These are phyloP conservation scores for Suhomyces chickasaworum DNA, from an alignment of 1,139 yeast genomes.

Conservation along the genomic window DNA sequence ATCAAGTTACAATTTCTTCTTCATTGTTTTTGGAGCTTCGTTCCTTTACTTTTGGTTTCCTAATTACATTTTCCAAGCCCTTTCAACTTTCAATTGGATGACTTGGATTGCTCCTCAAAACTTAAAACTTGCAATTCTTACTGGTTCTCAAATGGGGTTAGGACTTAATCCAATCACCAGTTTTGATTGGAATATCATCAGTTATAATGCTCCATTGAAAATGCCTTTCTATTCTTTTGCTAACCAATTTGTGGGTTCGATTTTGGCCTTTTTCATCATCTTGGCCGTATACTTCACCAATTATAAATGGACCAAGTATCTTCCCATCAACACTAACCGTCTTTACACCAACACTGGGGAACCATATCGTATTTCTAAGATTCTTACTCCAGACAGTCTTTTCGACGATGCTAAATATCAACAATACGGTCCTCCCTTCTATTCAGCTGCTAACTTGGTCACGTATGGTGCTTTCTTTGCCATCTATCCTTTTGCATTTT, in stretches of 20 bases:
- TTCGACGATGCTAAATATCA: slow-evolving; percentile 22
- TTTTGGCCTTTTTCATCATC: slow-evolving; percentile 36
- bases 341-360: slow-evolving; percentile 21
- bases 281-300: slow-evolving; percentile 31
- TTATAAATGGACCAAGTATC: slow-evolving; percentile 20
- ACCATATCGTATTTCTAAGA: slow-evolving; percentile 16
- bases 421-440: slow-evolving; percentile 45
- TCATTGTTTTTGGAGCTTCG: slow-evolving; percentile 15
- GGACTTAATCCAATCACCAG: slow-evolving; percentile 25
- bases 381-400: slow-evolving; percentile 17
- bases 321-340: slow-evolving; percentile 21
- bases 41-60: slow-evolving; percentile 25
- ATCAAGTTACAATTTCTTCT: slow-evolving; percentile 21
- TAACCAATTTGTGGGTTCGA: slow-evolving; percentile 38
- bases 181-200: slow-evolving; percentile 22
- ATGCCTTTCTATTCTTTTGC: slow-evolving; percentile 35
- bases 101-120: slow-evolving; percentile 25
- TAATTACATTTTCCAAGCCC: slow-evolving; percentile 20
- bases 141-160: slow-evolving; percentile 20
- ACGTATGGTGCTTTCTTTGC: slow-evolving; percentile 40
- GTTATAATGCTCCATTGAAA: slow-evolving; percentile 13
- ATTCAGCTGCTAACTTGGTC: slow-evolving; percentile 45
- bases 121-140: slow-evolving; percentile 20
- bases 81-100: slow-evolving; percentile 24
- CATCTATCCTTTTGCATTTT: slow-evolving; percentile 20